Percentiles rank a stretch among this genome's conserved stretches.
Evolutionary conservation across 2,329 filamentous ascomycete genomes (phyloP).

Genomic region (Aspergillus brunneoviolaceus): DNA sequence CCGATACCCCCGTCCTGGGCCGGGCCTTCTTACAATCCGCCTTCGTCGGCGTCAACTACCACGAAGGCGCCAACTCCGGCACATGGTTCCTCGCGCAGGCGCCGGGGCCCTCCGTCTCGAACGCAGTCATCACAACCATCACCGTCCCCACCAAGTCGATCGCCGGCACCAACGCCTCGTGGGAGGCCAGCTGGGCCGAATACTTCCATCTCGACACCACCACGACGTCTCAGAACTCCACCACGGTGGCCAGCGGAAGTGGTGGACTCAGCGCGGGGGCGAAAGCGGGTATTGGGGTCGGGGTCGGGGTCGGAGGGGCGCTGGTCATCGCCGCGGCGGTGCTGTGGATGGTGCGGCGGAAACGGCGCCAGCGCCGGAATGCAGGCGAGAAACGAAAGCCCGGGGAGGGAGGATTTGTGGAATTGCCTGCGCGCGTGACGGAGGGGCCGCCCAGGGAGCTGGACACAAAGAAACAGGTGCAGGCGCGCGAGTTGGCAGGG

Average conservation of each 20-base stretch:
- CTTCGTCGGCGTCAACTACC: conserved; percentile 24
- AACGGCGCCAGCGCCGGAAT: background rate
- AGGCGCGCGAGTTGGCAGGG: background rate
- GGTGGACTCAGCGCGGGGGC: background rate
- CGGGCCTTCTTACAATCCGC: conserved; percentile 27
- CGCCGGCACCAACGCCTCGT: background rate
- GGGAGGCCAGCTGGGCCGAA: background rate
- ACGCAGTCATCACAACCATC: background rate
- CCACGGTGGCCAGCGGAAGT: background rate
- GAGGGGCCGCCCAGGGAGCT: background rate
- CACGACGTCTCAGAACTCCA: background rate
- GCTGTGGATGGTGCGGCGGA: background rate
- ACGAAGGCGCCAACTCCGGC: conserved; percentile 12
- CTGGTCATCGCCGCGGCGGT: background rate
- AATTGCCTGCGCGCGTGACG: background rate
- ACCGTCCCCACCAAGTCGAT: background rate
- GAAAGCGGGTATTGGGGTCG: background rate
- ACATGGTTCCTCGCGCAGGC: conserved; percentile 25
- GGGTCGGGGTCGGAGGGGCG: background rate
- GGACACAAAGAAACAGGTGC: background rate
- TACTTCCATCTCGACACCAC: background rate
- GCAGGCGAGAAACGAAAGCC: background rate
- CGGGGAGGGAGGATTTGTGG: background rate
- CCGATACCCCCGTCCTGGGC: conserved; percentile 18
- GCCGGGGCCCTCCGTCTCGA: conserved; percentile 19